phyloP scores from a whole-genome alignment of 352 stramenopile genomes.

The Globisporangium barbulae region DNA sequence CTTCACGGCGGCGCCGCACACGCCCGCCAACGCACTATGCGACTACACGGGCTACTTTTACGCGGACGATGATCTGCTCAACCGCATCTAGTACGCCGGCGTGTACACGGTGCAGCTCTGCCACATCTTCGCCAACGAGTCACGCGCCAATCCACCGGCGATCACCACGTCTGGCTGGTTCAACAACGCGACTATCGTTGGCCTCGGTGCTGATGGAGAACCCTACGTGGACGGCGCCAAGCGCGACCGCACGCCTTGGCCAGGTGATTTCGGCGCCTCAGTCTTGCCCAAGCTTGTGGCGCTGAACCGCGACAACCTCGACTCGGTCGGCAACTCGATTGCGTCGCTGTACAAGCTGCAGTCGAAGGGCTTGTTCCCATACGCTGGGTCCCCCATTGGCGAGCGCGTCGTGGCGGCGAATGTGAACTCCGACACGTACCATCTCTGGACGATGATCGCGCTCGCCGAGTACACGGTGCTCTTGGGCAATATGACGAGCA shows the following conservation, averaged over 20 bases:
- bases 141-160: neutral
- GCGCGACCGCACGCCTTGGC: constrained; percentile 16
- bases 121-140: constrained; percentile 33
- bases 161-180: neutral
- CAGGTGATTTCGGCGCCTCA: constrained; percentile 30
- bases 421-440: constrained; percentile 37
- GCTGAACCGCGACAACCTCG: constrained; percentile 32
- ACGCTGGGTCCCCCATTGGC: neutral
- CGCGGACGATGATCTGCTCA: constrained; percentile 36
- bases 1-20: neutral
- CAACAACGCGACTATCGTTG: neutral
- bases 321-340: constrained; percentile 25
- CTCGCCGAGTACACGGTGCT: constrained; percentile 30
- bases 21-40: neutral
- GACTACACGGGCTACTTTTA: constrained; percentile 32
- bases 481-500: constrained; percentile 20
- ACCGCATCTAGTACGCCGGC: constrained; percentile 37
- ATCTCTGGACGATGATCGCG: constrained; percentile 38
- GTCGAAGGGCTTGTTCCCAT: neutral
- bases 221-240: constrained; percentile 1
- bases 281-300: constrained; percentile 26
- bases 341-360: constrained; percentile 19
- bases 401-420: constrained; percentile 6
- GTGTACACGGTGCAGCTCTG: constrained; percentile 39
- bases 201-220: neutral